Conservation (phyloP, 495 filamentous ascomycete species). For the Sordaria brevicollis region DNA sequence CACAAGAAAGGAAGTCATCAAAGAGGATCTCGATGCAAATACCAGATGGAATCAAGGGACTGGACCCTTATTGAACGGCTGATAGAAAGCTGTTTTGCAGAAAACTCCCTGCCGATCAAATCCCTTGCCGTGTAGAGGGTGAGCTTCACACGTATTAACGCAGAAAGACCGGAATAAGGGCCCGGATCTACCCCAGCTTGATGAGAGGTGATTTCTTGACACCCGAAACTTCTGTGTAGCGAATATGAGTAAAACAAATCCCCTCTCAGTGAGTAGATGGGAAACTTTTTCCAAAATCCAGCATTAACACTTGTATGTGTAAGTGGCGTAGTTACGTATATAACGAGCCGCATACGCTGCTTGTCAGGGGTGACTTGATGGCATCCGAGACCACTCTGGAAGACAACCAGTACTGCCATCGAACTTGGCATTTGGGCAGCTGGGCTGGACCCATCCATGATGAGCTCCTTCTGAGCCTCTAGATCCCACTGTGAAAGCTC, state of each 20-base stretch:
- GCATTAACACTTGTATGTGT: not conserved
- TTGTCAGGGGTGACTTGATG: not conserved
- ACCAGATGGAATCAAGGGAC: not conserved
- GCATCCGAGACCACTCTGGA: not conserved
- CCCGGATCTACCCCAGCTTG: not conserved
- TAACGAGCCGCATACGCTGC: not conserved
- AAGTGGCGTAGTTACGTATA: not conserved
- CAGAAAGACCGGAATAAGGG: not conserved
- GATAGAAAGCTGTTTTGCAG: not conserved
- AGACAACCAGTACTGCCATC: not conserved
- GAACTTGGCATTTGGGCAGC: not conserved
- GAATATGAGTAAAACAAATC: not conserved
- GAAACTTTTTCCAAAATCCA: not conserved
- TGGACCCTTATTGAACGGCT: not conserved
- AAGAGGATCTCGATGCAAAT: not conserved
- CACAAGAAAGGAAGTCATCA: not conserved
- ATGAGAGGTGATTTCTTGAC: not conserved
- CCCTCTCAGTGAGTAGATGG: not conserved
- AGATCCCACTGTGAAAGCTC: not conserved
- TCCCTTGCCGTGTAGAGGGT: not conserved
- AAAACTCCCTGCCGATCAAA: not conserved
- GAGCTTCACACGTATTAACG: not conserved
- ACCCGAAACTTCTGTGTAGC: not conserved
- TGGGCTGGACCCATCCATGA: not conserved
- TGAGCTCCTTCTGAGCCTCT: not conserved